Evolutionary conservation across 495 filamentous ascomycete genomes (phyloP), one percentile per base, ranked within the genome.

Genomic region (Hypoxylon cercidicola): DNA sequence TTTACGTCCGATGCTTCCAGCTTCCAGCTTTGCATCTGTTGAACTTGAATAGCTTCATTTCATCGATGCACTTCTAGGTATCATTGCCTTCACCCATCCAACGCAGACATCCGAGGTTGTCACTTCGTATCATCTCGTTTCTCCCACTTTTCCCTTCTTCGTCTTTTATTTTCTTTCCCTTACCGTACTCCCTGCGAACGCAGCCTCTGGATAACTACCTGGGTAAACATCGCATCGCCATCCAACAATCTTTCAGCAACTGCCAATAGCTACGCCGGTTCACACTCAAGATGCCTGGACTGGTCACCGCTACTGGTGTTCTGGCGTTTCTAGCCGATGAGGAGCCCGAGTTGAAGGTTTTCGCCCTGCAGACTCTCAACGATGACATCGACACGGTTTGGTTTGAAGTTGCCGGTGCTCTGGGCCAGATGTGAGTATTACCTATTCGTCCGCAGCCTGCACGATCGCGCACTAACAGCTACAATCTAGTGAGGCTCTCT

Each of bases 271-370:
- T 34, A 32, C 30, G 30, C 30, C 4, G 13, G 45, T 10, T 15
- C 19, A 60, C 45, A 44, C 48, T 52, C 71, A 82, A 72, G 18
- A 99, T 99, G 95, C 91, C 94, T 74, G 93, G 90, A 75, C 83
- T 99, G 71, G 91, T 92, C 69, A 97, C 96, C 54, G 96, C 94
- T 61, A 91, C 91, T 56, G 96, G 96, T 72, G 88, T 99, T 39
- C 88, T 99, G 72, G 94, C 93, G 77, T 96, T 98, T 77, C 87
- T 99, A 45, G 90, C 93, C 64, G 96, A 99, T 74, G 91, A 94
- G 49, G 95, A 98, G 78, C 84, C 88, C 19, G 91, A 95, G 81
- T 86, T 99, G 71, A 92, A 90, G 80, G 87, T 92, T 70, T 98
- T 97, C 75, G 96, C 96, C 56, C 82, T 99, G 72, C 89, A 94